phyloP scores from a whole-genome alignment of 495 filamentous ascomycete species.

The Glonium stellatum region DNA sequence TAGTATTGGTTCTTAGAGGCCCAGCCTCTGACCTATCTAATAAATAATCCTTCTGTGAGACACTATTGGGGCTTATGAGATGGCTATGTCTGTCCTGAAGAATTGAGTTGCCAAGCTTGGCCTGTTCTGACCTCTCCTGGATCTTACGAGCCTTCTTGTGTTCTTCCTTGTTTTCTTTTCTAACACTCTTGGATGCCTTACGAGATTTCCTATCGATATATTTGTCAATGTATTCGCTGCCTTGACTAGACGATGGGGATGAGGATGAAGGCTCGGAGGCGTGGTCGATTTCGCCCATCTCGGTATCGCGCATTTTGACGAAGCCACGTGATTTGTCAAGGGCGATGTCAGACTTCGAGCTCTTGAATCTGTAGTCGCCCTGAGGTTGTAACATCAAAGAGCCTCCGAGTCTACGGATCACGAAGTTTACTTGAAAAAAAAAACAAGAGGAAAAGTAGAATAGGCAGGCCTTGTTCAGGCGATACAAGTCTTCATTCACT shows the following conservation, averaged over 20 bases:
- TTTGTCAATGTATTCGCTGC: neutral
- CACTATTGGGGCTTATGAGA: neutral
- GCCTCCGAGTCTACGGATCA: neutral
- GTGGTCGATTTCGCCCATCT: neutral
- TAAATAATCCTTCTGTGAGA: neutral
- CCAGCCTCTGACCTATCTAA: neutral
- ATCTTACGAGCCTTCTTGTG: neutral
- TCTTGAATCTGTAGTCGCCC: neutral
- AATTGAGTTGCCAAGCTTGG: neutral
- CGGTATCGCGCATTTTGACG: neutral
- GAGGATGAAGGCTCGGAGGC: neutral
- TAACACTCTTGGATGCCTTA: neutral
- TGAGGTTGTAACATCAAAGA: neutral
- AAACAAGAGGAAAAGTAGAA: neutral
- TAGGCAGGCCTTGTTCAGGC: too few species aligned
- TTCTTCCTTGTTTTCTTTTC: neutral
- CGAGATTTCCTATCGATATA: neutral
- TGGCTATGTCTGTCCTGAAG: neutral
- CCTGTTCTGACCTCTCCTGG: neutral
- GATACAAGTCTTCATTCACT: too few species aligned
- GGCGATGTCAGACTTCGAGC: neutral
- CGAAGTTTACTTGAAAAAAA: neutral
- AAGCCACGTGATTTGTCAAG: neutral
- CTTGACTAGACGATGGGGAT: neutral
- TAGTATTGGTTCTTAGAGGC: neutral